Base-by-base conservation (phyloP, 192 early-diverging fungal genomes). In the Rhizophagus prolifer region DNA sequence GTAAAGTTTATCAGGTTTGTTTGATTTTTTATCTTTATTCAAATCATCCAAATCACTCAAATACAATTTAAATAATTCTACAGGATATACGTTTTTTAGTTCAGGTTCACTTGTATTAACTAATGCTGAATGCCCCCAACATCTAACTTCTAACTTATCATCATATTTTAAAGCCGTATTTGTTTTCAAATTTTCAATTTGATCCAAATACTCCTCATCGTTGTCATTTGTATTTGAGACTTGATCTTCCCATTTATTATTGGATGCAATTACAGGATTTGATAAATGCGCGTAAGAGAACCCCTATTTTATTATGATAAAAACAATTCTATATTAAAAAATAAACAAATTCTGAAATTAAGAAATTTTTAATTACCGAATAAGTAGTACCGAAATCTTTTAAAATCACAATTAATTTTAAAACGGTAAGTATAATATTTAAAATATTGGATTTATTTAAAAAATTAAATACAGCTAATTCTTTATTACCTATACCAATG, bases 1-100 rank as follows among this genome's bases (percentile, higher is more conserved):
- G 0, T 78, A 68, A 23, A 78, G 79, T 34, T 78, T 58, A 23
- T 86, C 81, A 21, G 81, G 67, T n/a, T 86, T 74, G 31, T 81
- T 79, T 38, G 36, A 38, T 38, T 38, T 38, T 3, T 38, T 38
- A 38, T 38, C 36, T 8, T 38, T 38, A 38, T 38, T 3, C 34
- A 3, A 31, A 31, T 31, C 31, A 31, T 31, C 36, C 36, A 79
- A 78, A 31, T 86, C 85, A 46, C 82, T 80, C 14, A 88, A 76
- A 64, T 58, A n/a, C 0, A 72, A 34, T 72, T 72, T 72, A 30
- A 72, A 72, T 6, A 72, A 41, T 58, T 72, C 70, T 1, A 41
- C 50, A 16, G 36, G 44, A 25, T 47, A 8, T 38, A 38, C 46
- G 4, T 26, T 0, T 0, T 50, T 13, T 47, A 19, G n/a, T 26